phyloP scores from a whole-genome alignment of 768 basidiomycete genomes.

The Favolaschia claudopus region DNA sequence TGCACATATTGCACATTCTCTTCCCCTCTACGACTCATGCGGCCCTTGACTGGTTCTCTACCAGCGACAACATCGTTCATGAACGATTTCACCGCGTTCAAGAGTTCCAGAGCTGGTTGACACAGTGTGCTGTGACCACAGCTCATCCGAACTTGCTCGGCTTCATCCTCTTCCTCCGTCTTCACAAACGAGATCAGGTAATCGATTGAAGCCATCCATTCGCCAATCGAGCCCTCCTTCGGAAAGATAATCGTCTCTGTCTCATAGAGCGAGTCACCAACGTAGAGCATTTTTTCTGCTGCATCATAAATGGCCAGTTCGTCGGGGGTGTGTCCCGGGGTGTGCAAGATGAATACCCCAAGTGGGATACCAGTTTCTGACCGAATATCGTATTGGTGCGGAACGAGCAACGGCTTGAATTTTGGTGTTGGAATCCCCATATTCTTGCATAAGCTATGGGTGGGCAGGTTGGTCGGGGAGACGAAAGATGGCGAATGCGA shows the following conservation, averaged over 20 bases:
- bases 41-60: constrained; percentile 42
- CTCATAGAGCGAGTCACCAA: constrained; percentile 66
- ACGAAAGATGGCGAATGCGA: constrained; percentile 55
- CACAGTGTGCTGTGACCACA: constrained; percentile 57
- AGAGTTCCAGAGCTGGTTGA: constrained; percentile 54
- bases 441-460: constrained; percentile 53
- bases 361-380: constrained; percentile 34
- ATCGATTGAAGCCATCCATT: constrained; percentile 56
- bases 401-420: constrained; percentile 56
- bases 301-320: constrained; percentile 62
- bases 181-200: constrained; percentile 50
- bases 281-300: constrained; percentile 59
- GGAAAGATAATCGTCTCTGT: constrained; percentile 63
- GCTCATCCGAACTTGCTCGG: constrained; percentile 49
- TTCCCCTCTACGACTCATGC: constrained; percentile 41
- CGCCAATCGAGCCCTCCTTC: constrained; percentile 57
- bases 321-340: constrained; percentile 67
- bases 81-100: constrained; percentile 50
- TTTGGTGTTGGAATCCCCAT: constrained; percentile 49
- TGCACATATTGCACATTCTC: constrained; percentile 54
- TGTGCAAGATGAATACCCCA: constrained; percentile 56
- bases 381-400: constrained; percentile 45
- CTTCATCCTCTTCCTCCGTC: constrained; percentile 24
- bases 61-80: constrained; percentile 56
- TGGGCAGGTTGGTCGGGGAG: constrained; percentile 47